These are phyloP conservation scores for Casuarina equisetifolia DNA, from an alignment of 306 rosid genomes.

Conservation along the genomic window DNA sequence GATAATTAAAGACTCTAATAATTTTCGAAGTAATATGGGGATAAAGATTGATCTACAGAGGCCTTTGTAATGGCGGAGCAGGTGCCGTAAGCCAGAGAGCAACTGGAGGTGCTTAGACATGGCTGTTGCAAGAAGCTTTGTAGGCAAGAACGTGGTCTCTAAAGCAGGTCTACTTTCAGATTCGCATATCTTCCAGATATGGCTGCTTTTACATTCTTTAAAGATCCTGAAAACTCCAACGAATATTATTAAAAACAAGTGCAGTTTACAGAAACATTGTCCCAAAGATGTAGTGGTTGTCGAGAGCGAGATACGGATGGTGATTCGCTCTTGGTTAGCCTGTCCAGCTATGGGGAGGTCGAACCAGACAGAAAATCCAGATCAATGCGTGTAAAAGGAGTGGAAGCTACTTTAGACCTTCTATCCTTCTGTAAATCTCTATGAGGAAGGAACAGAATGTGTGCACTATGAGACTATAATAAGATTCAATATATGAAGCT, in stretches of 20 bases:
- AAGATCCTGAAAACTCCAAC: conserved; percentile 26
- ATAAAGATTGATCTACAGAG: not conserved
- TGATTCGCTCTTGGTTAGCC: conserved; percentile 15
- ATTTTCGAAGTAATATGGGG: not conserved
- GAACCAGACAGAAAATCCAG: conserved; percentile 9
- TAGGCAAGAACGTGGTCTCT: not conserved
- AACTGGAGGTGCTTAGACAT: not conserved
- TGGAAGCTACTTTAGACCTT: not conserved
- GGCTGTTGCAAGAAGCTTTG: not conserved
- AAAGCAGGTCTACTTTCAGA: not conserved
- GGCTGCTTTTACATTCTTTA: not conserved
- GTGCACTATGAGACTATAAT: too few relatives aligned
- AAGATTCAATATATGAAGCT: too few relatives aligned
- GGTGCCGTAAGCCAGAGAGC: not conserved
- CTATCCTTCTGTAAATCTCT: too few relatives aligned
- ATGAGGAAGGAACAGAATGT: too few relatives aligned
- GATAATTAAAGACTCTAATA: not conserved
- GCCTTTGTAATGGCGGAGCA: not conserved
- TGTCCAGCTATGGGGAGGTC: conserved; percentile 4
- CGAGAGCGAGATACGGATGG: conserved; percentile 27
- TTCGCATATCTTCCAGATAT: not conserved
- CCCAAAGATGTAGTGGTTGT: conserved; percentile 11
- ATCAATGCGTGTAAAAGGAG: not conserved
- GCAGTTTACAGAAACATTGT: conserved; percentile 15
- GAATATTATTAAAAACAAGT: not conserved